Evolutionary conservation across 352 stramenopile genomes (phyloP), one percentile per base, ranked within the genome.

Genomic region (Globisporangium apiculatum): DNA sequence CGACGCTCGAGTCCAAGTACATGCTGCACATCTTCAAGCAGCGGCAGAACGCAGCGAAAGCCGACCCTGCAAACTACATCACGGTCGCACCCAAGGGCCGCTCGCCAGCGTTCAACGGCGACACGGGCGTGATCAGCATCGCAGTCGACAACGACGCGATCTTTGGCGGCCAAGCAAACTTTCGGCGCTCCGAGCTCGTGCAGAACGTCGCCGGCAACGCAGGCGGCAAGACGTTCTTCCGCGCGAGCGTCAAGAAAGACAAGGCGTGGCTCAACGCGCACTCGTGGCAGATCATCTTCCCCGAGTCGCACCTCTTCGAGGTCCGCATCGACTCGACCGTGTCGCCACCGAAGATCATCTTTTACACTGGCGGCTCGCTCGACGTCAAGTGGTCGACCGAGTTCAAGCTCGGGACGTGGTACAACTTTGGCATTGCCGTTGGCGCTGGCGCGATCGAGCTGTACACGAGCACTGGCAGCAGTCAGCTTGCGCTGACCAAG

Each of bases 371-470:
- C 48, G 60, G 69, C 48, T 66, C 64, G 51, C 68, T 65, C 14
- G 68, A 81, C 36, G 72, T 79, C 31, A 71, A 76, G 58, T 88
- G 78, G 73, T 63, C 69, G 53, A 72, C 68, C 37, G 67, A 83
- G 42, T 83, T 88, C 60, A 52, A 67, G 63, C 63, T 58, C 59
- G 52, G 63, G 36, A 87, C 75, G 48, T 87, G 77, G 77, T 86
- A 85, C 68, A 86, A 86, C 70, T 83, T 88, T 51, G 78, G 78
- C 31, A 79, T 88, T 40, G 72, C 68, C 8, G 70, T 86, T 49
- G 64, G 61, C 2, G 59, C 63, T 1, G 69, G 64, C 18, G 55
- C 75, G n/a, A 62, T 83, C 24, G 57, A 59, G 17, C 57, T 89
- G 18, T 87, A 89, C 75, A 73, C 66, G 57, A 85, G 72, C 59